phyloP scores from a whole-genome alignment of 257 asterid species.

The Solanum medicagineum region DNA sequence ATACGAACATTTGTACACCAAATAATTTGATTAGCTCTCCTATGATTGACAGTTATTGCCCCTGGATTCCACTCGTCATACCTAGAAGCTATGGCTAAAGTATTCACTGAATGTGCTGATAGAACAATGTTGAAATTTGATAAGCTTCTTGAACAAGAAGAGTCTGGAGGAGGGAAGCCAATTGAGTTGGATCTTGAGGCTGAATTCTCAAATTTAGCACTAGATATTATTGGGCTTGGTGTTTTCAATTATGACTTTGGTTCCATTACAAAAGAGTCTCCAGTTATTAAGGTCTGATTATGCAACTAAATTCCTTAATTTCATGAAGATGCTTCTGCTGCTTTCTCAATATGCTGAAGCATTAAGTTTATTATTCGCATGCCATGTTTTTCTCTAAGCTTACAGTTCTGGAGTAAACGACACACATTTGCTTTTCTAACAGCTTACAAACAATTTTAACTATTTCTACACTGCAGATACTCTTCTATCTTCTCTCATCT shows the following conservation, averaged over 20 bases:
- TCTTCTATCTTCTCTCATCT: background rate
- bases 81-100: conserved; percentile 93
- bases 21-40: background rate
- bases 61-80: conserved; percentile 83
- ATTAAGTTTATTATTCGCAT: background rate
- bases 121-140: conserved; percentile 62
- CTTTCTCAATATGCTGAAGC: background rate
- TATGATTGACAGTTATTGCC: conserved; percentile 56
- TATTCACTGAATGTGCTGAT: conserved; percentile 67
- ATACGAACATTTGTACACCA: background rate
- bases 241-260: conserved; percentile 93
- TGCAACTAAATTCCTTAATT: background rate
- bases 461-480: background rate
- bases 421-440: background rate
- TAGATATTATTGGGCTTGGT: conserved; percentile 91
- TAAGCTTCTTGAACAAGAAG: conserved; percentile 48
- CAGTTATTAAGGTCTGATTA: conserved; percentile 68
- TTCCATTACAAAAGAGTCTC: conserved; percentile 90
- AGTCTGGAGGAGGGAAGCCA: conserved; percentile 31
- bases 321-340: background rate
- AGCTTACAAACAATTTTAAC: background rate
- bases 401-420: background rate
- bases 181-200: conserved; percentile 84
- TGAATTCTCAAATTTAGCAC: conserved; percentile 88
- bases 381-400: background rate